phyloP scores from a whole-genome alignment of 2,329 filamentous ascomycete genomes.

The Rutstroemia sp. region DNA sequence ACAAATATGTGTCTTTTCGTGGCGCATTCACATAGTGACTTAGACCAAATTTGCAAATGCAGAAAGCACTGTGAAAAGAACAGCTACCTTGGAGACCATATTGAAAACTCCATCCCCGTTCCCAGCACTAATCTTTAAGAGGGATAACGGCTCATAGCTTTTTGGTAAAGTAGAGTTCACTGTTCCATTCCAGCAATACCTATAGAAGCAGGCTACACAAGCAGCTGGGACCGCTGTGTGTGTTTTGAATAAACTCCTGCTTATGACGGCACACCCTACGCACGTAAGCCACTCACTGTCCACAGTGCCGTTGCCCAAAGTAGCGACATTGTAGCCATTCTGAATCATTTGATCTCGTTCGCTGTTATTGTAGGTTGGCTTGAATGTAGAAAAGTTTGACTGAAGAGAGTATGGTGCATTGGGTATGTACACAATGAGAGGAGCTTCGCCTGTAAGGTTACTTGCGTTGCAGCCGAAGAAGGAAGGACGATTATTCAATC shows the following conservation, averaged over 20 bases:
- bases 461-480: conserved; percentile 72
- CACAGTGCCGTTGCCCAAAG: conserved; percentile 71
- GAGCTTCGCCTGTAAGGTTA: conserved; percentile 51
- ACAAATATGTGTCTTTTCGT: no score
- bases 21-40: no score
- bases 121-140: background rate
- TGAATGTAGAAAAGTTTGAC: conserved; percentile 76
- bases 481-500: conserved; percentile 64
- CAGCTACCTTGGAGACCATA: no score
- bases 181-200: conserved; percentile 86
- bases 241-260: conserved; percentile 66
- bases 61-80: no score
- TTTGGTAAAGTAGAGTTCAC: conserved; percentile 15
- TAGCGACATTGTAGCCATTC: conserved; percentile 84
- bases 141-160: conserved; percentile 16
- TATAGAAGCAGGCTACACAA: conserved; percentile 68
- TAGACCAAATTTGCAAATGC: no score
- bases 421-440: conserved; percentile 80
- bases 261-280: conserved; percentile 79
- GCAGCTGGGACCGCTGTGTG: conserved; percentile 58
- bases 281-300: conserved; percentile 73
- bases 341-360: conserved; percentile 73
- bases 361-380: conserved; percentile 51
- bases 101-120: no score
- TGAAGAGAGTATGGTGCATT: conserved; percentile 70